Evolutionary conservation across 2,329 filamentous ascomycete genomes (phyloP).

Genomic region (Fusarium continuum): DNA sequence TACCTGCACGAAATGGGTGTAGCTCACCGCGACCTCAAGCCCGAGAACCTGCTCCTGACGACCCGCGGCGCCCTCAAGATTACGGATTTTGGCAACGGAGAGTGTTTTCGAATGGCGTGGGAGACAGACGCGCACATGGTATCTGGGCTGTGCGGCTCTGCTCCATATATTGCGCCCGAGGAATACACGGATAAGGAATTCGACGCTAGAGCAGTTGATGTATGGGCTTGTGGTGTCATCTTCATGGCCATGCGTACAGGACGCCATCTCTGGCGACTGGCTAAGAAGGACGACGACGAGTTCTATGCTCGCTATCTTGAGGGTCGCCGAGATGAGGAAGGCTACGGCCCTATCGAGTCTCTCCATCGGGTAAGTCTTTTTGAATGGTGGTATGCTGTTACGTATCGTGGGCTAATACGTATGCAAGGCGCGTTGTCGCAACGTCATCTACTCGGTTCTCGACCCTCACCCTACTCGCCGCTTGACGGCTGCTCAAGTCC

Average conservation of each 20-base stretch:
- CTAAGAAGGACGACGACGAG: constrained; percentile 95
- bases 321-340: constrained; percentile 91
- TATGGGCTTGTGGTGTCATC: constrained; percentile 98
- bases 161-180: constrained; percentile 96
- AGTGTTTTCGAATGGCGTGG: constrained; percentile 99
- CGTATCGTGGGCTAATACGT: constrained; percentile 20
- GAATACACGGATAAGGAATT: constrained; percentile 97
- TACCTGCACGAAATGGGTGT: constrained; percentile 99
- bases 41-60: constrained; percentile 93
- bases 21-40: constrained; percentile 94
- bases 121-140: constrained; percentile 99
- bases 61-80: constrained; percentile 95
- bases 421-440: constrained; percentile 87
- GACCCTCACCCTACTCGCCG: constrained; percentile 93
- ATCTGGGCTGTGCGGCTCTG: constrained; percentile 92
- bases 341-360: constrained; percentile 95
- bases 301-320: constrained; percentile 96
- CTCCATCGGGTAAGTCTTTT: constrained; percentile 81
- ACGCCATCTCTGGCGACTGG: constrained; percentile 94
- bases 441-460: constrained; percentile 98
- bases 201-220: constrained; percentile 95
- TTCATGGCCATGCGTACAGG: constrained; percentile 99
- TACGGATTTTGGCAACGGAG: constrained; percentile 97
- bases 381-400: neutral
- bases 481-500: constrained; percentile 93